Percentiles rank a stretch among this genome's conserved stretches.
Conservation (phyloP, 768 basidiomycete species). For the Pleurotus sapidus region DNA sequence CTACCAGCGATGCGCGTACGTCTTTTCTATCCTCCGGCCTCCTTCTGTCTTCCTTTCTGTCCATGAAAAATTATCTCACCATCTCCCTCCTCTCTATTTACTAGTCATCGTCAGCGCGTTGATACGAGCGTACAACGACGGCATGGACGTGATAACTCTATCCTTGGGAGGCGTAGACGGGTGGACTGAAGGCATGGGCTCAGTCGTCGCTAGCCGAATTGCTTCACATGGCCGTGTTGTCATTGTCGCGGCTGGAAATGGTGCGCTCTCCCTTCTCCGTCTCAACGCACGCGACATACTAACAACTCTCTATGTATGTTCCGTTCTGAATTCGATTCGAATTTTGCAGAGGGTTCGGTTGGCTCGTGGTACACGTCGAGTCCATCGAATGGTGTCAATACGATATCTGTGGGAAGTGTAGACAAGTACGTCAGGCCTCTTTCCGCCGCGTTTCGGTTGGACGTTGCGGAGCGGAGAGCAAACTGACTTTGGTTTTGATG, state of each 20-base stretch:
- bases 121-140: conserved; percentile 33
- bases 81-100: background rate
- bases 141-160: conserved; percentile 49
- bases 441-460: background rate
- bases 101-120: conserved; percentile 36
- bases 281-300: background rate
- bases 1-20: conserved; percentile 34
- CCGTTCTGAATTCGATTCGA: no score
- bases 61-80: background rate
- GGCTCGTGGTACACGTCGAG: conserved; percentile 44
- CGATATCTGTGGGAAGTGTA: conserved; percentile 33
- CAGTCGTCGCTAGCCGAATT: conserved; percentile 45
- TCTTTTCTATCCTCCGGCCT: background rate
- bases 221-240: conserved; percentile 43
- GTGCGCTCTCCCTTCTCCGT: background rate
- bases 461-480: background rate
- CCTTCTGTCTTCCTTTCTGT: no score
- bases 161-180: conserved; percentile 46
- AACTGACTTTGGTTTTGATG: background rate
- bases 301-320: no score
- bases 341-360: conserved; percentile 23
- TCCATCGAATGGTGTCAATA: conserved; percentile 36
- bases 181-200: conserved; percentile 41
- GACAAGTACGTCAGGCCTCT: conserved; percentile 19
- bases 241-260: conserved; percentile 45